Percentiles rank a stretch among this genome's conserved stretches.
These are phyloP conservation scores for Camptophora hylomeconis DNA, from an alignment of 2,329 filamentous ascomycete species.

Conservation along the genomic window DNA sequence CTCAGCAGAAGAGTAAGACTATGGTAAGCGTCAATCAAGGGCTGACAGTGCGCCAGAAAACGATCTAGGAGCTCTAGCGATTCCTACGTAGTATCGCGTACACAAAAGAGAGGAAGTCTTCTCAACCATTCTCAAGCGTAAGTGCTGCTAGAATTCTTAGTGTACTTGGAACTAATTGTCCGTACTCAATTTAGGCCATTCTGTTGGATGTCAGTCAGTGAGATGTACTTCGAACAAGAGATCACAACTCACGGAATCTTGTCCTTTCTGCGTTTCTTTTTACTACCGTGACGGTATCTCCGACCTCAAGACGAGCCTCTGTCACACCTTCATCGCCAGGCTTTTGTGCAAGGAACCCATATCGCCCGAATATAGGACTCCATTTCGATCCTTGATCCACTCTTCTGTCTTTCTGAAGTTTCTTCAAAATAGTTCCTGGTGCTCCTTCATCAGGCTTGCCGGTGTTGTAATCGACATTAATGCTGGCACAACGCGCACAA, in stretches of 20 bases:
- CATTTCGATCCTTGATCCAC: constrained; percentile 58
- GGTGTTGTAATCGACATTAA: constrained; percentile 60
- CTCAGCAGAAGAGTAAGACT: no score
- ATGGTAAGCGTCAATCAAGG: no score
- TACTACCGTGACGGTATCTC: constrained; percentile 43
- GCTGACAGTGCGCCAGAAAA: no score
- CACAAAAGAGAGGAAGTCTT: no score
- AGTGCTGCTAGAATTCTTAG: no score
- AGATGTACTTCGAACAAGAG: no score
- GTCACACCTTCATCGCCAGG: constrained; percentile 18
- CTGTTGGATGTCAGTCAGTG: no score
- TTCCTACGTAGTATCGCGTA: no score
- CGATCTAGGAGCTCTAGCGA: no score
- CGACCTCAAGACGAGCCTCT: constrained; percentile 35
- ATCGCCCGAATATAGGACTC: constrained; percentile 59
- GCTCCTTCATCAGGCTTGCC: constrained; percentile 46
- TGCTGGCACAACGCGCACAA: constrained; percentile 53
- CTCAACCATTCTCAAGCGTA: no score
- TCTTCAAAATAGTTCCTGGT: constrained; percentile 51
- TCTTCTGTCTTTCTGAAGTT: constrained; percentile 55
- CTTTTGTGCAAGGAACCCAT: constrained; percentile 44
- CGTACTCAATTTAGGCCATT: no score
- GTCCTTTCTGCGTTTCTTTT: constrained; percentile 39
- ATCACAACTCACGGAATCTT: constrained; percentile 36
- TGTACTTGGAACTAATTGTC: no score